Evolutionary conservation across 169 alveolate genomes (phyloP), one percentile per base, ranked within the genome.

Genomic region (Cyclospora cayetanensis): DNA sequence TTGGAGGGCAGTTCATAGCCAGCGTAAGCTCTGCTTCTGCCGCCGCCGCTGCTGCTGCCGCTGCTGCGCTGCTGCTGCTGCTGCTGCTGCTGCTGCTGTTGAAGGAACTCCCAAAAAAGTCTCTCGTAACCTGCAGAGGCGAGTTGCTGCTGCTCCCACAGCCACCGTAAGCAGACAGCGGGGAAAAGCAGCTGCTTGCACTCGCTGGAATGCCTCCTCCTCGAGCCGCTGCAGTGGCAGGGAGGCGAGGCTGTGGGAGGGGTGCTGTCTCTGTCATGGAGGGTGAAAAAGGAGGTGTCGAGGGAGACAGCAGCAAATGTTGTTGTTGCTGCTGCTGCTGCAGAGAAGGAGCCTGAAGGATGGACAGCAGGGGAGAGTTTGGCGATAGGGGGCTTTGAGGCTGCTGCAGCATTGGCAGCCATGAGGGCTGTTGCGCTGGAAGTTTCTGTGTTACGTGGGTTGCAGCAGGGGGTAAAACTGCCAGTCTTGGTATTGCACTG

Each of bases 1-100:
- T 65, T n/a, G 77, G 77, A 18, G 77, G 77, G 39, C n/a, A n/a
- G n/a, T n/a, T n/a, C n/a, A n/a, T n/a, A n/a, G n/a, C n/a, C n/a
- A n/a, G n/a, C n/a, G n/a, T n/a, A n/a, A n/a, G n/a, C n/a, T n/a
- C n/a, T n/a, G n/a, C n/a, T n/a, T n/a, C n/a, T n/a, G n/a, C n/a
- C n/a, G n/a, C n/a, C n/a, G 77, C 43, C 39, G 43, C 77, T 65
- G 37, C 39, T 65, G 31, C 77, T 65, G 77, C 43, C 31, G 77
- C 77, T 65, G 77, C 77, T 65, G 77, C 0, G 77, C 43, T 65
- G 77, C 77, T 65, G 77, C 77, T 65, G 77, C 77, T 65, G 77
- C 77, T 65, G 77, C 39, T 46, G 55, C 55, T 46, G 55, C 55
- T 46, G 55, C 55, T 46, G 55, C 55, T 46, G 55, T 46, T 9